These are phyloP conservation scores for Pholiota conissans DNA, from an alignment of 768 basidiomycete genomes.

Conservation along the genomic window DNA sequence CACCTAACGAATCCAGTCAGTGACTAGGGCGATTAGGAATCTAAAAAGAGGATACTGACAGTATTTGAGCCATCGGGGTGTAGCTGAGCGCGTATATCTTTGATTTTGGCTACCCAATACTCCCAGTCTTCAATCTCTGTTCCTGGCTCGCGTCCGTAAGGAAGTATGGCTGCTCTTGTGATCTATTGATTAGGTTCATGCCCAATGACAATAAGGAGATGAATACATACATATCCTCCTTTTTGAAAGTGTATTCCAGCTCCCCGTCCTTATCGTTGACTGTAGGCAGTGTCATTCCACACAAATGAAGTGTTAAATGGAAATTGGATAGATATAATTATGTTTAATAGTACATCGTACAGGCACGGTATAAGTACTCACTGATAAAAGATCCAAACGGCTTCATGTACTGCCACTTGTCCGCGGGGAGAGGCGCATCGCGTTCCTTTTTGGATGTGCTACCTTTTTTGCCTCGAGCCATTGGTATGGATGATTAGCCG, in stretches of 20 bases:
- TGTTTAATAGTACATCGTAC: no score
- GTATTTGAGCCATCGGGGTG: slow-evolving; percentile 25
- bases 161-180: slow-evolving; percentile 43
- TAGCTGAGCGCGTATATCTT: slow-evolving; percentile 39
- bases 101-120: slow-evolving; percentile 54
- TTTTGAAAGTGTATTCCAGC: slow-evolving; percentile 27
- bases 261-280: slow-evolving; percentile 33
- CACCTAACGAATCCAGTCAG: slow-evolving; percentile 33
- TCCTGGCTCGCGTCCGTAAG: slow-evolving; percentile 27
- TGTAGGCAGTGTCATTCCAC: slow-evolving; percentile 8
- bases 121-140: slow-evolving; percentile 29
- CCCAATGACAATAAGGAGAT: background rate
- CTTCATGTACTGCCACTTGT: slow-evolving; percentile 12
- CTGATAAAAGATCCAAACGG: slow-evolving; percentile 25
- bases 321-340: no score
- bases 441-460: background rate
- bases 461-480: background rate
- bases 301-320: background rate
- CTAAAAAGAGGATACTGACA: slow-evolving; percentile 21
- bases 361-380: slow-evolving; percentile 14
- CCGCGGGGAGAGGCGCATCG: background rate
- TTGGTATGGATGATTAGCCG: no score
- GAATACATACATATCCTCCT: slow-evolving; percentile 35
- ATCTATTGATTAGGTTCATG: background rate
- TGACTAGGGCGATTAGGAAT: background rate